Conservation (phyloP, 768 basidiomycete species). For the Cystofilobasidium capitatum region DNA sequence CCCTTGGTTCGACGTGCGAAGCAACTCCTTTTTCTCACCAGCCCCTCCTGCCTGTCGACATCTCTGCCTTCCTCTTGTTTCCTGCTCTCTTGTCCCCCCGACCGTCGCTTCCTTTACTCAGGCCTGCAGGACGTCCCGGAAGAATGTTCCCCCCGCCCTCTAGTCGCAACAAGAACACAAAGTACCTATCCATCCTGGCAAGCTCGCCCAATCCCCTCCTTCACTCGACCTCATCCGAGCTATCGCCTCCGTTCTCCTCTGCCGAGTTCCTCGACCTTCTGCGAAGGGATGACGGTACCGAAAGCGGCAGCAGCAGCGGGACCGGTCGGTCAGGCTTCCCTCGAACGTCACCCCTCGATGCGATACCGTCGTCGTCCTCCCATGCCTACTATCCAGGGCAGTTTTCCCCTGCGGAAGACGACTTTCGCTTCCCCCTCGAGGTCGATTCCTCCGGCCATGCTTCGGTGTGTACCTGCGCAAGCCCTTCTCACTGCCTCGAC, state of each 20-base stretch:
- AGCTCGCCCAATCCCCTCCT: background rate
- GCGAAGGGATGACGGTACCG: background rate
- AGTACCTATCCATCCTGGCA: background rate
- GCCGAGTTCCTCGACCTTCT: conserved; percentile 7
- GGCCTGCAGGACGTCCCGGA: background rate
- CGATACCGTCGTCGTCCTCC: background rate
- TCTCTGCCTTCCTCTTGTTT: background rate
- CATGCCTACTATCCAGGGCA: background rate
- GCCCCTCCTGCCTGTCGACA: no score
- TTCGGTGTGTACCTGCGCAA: background rate
- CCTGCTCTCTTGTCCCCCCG: background rate
- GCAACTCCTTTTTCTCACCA: no score
- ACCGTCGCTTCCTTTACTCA: background rate
- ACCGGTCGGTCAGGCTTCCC: background rate
- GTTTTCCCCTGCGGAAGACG: background rate
- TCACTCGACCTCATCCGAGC: background rate
- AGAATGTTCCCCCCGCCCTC: background rate
- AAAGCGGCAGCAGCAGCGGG: no score
- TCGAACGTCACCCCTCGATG: background rate
- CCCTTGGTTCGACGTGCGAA: no score
- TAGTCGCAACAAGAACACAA: background rate
- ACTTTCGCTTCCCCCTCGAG: background rate
- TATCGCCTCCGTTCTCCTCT: conserved; percentile 15
- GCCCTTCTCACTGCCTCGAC: no score
- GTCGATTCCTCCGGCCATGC: background rate